Base-by-base conservation (phyloP, 2,329 filamentous ascomycete genomes). In the Elsinoe australis region DNA sequence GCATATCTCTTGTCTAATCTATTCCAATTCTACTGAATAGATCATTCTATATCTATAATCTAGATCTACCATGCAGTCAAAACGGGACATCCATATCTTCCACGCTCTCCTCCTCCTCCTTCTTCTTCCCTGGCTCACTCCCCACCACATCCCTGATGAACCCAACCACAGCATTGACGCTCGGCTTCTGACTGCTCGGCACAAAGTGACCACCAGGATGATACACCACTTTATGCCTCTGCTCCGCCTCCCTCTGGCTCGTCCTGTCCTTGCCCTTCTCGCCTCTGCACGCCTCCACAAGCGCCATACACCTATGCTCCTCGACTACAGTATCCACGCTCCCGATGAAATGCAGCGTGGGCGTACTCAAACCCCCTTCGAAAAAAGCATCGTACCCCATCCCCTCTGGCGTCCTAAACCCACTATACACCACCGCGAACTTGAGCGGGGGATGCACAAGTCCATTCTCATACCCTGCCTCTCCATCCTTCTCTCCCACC, bases 141-240 rank as follows among this genome's bases (percentile, higher is more conserved):
- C 71, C 69, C 54, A 78, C 54, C 38, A 67, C 65, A 53, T 75
- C 73, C 56, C 70, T 72, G 39, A 92, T 79, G 61, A 89, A 94
- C 0, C 74, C 79, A 3, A 83, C 80, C 54, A 94, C 67, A 24
- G 83, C 83, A 71, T 83, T 82, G 15, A 83, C 79, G 76, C 84
- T 92, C 56, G 88, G 83, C 69, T 84, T 87, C 56, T 82, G 79
- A 51, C 87, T 71, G 47, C 66, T 80, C 0, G 90, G 90, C 59
- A 95, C 77, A 60, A 94, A 88, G 64, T 96, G 90, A 0, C 89
- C 89, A 5, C 90, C 90, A 1, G 90, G 89, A 65, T 94, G 87
- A 57, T 83, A 79, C 46, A 83, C 71, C 46, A 78, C 72, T 56
- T 68, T 74, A 33, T 53, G 52, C 22, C 60, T 60, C 22, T 56